A percentile compares a stretch with the other conserved stretches of the same genome.
Conservation (phyloP, 768 basidiomycete genomes). For the Chalciporus piperatus region DNA sequence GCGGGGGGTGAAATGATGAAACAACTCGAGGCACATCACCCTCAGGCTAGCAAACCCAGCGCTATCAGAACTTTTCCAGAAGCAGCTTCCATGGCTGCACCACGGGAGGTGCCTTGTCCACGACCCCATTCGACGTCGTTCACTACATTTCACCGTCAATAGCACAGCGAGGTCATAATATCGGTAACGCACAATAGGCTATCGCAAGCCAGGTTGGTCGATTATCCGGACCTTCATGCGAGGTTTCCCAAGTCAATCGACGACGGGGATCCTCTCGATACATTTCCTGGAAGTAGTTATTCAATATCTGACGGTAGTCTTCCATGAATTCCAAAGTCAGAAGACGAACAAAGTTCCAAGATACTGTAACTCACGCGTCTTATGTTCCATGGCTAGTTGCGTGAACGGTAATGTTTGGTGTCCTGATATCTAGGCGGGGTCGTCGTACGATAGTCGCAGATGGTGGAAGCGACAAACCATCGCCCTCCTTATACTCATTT, state of each 20-base stretch:
- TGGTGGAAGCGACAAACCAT: neutral
- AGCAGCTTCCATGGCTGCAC: slow-evolving; percentile 24
- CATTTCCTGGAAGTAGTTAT: slow-evolving; percentile 20
- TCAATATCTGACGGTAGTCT: slow-evolving; percentile 23
- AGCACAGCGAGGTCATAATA: neutral
- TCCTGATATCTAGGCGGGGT: neutral
- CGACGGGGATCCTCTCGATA: slow-evolving; percentile 13
- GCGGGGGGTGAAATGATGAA: neutral
- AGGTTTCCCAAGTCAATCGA: slow-evolving; percentile 18
- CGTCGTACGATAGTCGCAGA: neutral
- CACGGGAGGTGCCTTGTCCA: slow-evolving; percentile 15
- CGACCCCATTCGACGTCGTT: slow-evolving; percentile 20
- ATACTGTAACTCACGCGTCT: slow-evolving; percentile 9
- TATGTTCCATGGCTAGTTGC: slow-evolving; percentile 2
- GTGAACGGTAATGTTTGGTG: neutral
- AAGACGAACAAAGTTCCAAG: neutral
- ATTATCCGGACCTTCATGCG: slow-evolving; percentile 16
- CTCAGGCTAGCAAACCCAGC: neutral
- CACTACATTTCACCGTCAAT: slow-evolving; percentile 12
- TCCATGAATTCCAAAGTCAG: neutral
- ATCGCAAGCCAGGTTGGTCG: slow-evolving; percentile 24
- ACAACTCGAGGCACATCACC: neutral
- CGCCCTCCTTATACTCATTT: slow-evolving; percentile 15
- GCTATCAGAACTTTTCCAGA: slow-evolving; percentile 17
- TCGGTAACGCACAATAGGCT: slow-evolving; percentile 17